Evolutionary conservation across 345 rosid species (phyloP).

Genomic region (Lepidium aucheri): DNA sequence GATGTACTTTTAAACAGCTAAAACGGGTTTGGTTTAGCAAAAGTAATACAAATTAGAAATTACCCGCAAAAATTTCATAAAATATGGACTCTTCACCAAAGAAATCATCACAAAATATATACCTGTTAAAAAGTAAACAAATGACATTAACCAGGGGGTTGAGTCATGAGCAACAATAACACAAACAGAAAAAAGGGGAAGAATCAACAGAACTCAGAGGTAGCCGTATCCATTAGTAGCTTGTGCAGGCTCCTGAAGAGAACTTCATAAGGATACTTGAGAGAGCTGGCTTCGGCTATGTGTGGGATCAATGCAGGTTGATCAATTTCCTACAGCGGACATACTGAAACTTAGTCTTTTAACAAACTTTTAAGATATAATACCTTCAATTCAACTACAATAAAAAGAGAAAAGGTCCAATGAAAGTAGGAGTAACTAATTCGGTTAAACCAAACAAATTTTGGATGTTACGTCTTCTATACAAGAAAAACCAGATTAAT

Average conservation of each 20-base stretch:
- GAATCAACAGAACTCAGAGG: slow-evolving; percentile 72
- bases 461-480: slow-evolving; percentile 2
- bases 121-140: slow-evolving; percentile 41
- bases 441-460: background rate
- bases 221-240: slow-evolving; percentile 97
- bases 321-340: slow-evolving; percentile 73
- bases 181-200: slow-evolving; percentile 9
- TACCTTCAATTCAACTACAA: background rate
- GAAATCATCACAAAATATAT: slow-evolving; percentile 92
- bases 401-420: background rate
- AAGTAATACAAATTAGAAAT: background rate
- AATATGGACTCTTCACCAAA: slow-evolving; percentile 92
- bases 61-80: slow-evolving; percentile 85
- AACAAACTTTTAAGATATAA: background rate
- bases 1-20: slow-evolving; percentile 1
- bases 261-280: slow-evolving; percentile 93
- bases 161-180: background rate
- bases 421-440: background rate
- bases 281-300: slow-evolving; percentile 94
- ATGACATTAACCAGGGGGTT: slow-evolving; percentile 4
- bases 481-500: background rate
- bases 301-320: slow-evolving; percentile 98
- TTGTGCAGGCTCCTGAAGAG: slow-evolving; percentile 95
- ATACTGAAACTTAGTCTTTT: slow-evolving; percentile 12
- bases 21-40: background rate